phyloP scores from a whole-genome alignment of 768 basidiomycete species.

The Leucocoprinus birnbaumii region DNA sequence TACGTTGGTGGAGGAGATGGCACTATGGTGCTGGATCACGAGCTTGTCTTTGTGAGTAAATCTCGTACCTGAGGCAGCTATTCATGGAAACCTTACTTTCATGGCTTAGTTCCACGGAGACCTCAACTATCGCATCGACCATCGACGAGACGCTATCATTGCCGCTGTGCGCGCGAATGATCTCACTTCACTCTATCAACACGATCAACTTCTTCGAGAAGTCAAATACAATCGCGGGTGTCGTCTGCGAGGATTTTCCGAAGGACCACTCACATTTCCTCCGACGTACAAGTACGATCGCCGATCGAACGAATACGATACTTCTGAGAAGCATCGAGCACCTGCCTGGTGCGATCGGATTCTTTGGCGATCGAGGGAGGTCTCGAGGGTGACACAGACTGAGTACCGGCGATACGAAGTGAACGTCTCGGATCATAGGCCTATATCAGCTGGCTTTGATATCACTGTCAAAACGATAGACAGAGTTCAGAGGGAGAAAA shows the following conservation, averaged over 20 bases:
- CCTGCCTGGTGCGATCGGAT: conserved; percentile 99
- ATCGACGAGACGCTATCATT: conserved; percentile 81
- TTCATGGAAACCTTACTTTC: not conserved
- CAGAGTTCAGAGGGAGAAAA: conserved; percentile 50
- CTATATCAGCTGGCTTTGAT: conserved; percentile 77
- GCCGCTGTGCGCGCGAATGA: conserved; percentile 69
- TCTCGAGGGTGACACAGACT: conserved; percentile 56
- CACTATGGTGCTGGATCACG: conserved; percentile 91
- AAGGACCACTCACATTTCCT: conserved; percentile 77
- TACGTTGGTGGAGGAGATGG: conserved; percentile 93
- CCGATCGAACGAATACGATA: conserved; percentile 74
- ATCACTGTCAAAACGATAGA: conserved; percentile 74
- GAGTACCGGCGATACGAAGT: conserved; percentile 83
- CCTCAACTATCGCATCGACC: conserved; percentile 97
- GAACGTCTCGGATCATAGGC: conserved; percentile 88
- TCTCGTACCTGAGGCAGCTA: not conserved
- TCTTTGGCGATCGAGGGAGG: conserved; percentile 65
- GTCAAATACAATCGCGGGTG: conserved; percentile 86
- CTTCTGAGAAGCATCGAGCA: conserved; percentile 81
- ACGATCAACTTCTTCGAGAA: conserved; percentile 91
- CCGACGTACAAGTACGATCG: conserved; percentile 97
- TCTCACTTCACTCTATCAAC: conserved; percentile 53
- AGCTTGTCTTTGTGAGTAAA: conserved; percentile 79
- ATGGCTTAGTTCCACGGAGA: conserved; percentile 76
- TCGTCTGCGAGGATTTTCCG: conserved; percentile 78